phyloP scores from a whole-genome alignment of 306 rosid genomes.

The Casuarina cunninghamiana region DNA sequence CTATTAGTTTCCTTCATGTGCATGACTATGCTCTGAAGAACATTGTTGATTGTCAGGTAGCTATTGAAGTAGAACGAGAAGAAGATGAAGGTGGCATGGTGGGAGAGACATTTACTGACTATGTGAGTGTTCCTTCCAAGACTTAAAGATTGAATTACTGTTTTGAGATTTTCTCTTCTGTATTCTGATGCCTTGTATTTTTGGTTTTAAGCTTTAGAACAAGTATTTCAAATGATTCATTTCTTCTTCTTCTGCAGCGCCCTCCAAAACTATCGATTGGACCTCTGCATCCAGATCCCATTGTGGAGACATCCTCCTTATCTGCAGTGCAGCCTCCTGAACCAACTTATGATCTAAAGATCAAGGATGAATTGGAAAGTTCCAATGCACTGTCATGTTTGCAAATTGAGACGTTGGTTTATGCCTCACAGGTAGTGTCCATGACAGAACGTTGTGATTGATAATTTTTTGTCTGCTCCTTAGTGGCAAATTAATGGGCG shows the following conservation, averaged over 20 bases:
- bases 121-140: conserved; percentile 58
- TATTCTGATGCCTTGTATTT: conserved; percentile 16
- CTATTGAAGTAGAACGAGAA: conserved; percentile 96
- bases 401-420: conserved; percentile 97
- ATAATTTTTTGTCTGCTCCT: conserved; percentile 24
- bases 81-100: conserved; percentile 95
- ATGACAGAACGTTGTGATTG: conserved; percentile 30
- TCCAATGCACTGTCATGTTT: conserved; percentile 81
- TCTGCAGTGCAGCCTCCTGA: conserved; percentile 99
- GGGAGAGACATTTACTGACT: conserved; percentile 97
- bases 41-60: conserved; percentile 57
- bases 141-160: conserved; percentile 19
- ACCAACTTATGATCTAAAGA: conserved; percentile 79
- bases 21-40: conserved; percentile 5
- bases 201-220: conserved; percentile 33
- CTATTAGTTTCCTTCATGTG: conserved; percentile 7
- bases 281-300: conserved; percentile 91
- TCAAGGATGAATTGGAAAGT: conserved; percentile 67
- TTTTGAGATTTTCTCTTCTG: conserved; percentile 16
- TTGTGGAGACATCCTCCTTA: conserved; percentile 96
- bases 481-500: conserved; percentile 37
- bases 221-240: conserved; percentile 24
- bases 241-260: conserved; percentile 58
- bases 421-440: conserved; percentile 92
- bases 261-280: conserved; percentile 96